Conservation (phyloP, 1,284 basidiomycete species). For the Moesziomyces sp. region DNA sequence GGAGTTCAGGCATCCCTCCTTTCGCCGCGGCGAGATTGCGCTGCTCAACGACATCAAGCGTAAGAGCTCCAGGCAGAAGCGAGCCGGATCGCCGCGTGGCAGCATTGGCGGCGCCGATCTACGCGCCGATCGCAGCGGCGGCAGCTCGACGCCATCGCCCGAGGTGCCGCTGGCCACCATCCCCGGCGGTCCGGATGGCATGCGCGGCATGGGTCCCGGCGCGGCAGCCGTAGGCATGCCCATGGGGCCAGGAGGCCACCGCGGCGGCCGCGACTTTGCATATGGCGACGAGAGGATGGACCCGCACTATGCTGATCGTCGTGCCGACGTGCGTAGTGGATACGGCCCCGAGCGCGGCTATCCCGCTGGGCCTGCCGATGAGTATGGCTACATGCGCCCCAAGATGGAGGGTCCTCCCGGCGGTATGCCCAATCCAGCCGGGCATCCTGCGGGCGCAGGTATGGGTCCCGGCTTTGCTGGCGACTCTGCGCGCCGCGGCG, state of each 20-base stretch:
- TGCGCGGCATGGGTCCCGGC: conserved; percentile 17
- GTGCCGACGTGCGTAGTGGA: conserved; percentile 16
- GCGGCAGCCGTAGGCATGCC: conserved; percentile 8
- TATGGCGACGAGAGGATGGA: conserved; percentile 42
- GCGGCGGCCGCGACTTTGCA: conserved; percentile 17
- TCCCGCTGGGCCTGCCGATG: conserved; percentile 12
- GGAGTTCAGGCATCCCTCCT: conserved; percentile 61
- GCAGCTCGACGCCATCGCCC: conserved; percentile 47
- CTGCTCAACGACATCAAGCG: conserved; percentile 61
- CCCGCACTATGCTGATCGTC: conserved; percentile 21
- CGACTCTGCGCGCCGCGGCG: conserved; percentile 13
- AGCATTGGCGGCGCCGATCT: conserved; percentile 37
- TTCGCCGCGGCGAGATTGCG: conserved; percentile 57
- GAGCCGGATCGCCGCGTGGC: conserved; percentile 33
- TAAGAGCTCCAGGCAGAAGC: conserved; percentile 58
- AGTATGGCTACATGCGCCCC: conserved; percentile 34
- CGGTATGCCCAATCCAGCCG: conserved; percentile 2
- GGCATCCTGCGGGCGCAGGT: conserved; percentile 5
- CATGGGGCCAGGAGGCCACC: conserved; percentile 17
- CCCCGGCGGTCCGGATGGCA: conserved; percentile 27
- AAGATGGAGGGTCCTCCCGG: conserved; percentile 21
- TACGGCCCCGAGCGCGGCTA: conserved; percentile 22
- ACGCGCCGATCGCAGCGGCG: conserved; percentile 41
- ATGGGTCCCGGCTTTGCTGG: conserved; percentile 13
- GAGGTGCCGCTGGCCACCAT: conserved; percentile 44